A percentile compares a stretch with the other conserved stretches of the same genome.
Evolutionary conservation across 352 stramenopile genomes (phyloP).

Genomic region (Stephanocyclus meneghinianus): DNA sequence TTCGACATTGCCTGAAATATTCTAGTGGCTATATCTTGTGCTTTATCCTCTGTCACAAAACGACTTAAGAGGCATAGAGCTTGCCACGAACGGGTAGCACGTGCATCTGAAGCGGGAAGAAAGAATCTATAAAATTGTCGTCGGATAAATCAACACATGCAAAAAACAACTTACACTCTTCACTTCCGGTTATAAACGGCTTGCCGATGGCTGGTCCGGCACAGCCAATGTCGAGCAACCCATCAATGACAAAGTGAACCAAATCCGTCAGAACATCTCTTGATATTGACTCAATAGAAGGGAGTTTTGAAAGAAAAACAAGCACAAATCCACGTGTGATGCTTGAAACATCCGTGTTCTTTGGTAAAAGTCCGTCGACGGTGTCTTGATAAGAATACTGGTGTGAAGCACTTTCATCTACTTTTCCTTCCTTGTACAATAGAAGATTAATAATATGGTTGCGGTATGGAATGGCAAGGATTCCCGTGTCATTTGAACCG

Average conservation of each 20-base stretch:
- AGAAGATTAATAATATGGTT: slow-evolving; percentile 76
- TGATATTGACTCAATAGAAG: slow-evolving; percentile 37
- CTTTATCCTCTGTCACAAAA: slow-evolving; percentile 76
- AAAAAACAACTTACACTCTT: slow-evolving; percentile 39
- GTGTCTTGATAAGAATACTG: slow-evolving; percentile 40
- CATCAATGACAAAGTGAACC: slow-evolving; percentile 62
- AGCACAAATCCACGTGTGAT: slow-evolving; percentile 69
- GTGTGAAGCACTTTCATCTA: slow-evolving; percentile 61
- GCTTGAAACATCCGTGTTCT: slow-evolving; percentile 56
- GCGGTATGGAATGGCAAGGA: slow-evolving; percentile 72
- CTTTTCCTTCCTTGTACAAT: slow-evolving; percentile 71
- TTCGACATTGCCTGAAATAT: slow-evolving; percentile 61
- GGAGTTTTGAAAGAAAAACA: slow-evolving; percentile 70
- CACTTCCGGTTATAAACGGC: slow-evolving; percentile 67
- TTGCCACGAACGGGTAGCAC: slow-evolving; percentile 74
- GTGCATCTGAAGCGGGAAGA: slow-evolving; percentile 36
- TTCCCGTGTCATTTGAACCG: slow-evolving; percentile 41
- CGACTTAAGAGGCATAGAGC: slow-evolving; percentile 67
- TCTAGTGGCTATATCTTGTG: slow-evolving; percentile 49
- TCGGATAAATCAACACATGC: no score
- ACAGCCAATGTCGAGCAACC: slow-evolving; percentile 60
- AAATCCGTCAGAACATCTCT: slow-evolving; percentile 61
- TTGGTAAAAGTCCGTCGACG: slow-evolving; percentile 37
- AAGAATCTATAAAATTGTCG: no score
- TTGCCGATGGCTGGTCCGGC: slow-evolving; percentile 23